Conservation (phyloP, 257 asterid genomes). For the Nicotiana undulata region DNA sequence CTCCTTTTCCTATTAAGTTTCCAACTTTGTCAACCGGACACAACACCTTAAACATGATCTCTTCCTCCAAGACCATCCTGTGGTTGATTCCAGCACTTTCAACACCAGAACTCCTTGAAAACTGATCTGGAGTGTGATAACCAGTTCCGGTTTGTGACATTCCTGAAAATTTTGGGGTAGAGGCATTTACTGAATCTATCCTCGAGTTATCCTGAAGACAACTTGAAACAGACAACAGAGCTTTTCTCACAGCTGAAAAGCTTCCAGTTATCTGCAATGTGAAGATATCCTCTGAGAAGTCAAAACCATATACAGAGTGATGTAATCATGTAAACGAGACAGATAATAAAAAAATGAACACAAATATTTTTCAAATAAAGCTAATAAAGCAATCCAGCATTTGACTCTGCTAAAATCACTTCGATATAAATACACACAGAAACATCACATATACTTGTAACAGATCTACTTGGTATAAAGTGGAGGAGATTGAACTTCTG, state of each 20-base stretch:
- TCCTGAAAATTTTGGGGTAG: constrained; percentile 12
- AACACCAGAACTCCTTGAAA: constrained; percentile 10
- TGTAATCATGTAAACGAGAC: not conserved
- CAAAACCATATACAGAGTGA: not conserved
- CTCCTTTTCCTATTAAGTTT: constrained; percentile 20
- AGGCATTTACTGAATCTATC: constrained; percentile 4
- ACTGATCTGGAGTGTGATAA: constrained; percentile 9
- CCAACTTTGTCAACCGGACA: constrained; percentile 22
- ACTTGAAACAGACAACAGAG: constrained; percentile 16
- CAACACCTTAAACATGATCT: constrained; percentile 16
- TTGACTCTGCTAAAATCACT: not conserved
- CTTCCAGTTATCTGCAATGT: constrained; percentile 14
- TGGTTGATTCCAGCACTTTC: constrained; percentile 11
- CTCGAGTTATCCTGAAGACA: constrained; percentile 13
- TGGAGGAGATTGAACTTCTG: not conserved
- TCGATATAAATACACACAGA: not conserved
- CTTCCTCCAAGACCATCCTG: constrained; percentile 17
- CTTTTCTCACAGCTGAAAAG: constrained; percentile 12
- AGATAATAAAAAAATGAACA: not conserved
- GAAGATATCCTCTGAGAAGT: not conserved
- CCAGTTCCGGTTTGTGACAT: constrained; percentile 11
- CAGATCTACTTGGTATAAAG: not conserved
- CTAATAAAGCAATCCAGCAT: not conserved
- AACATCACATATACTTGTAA: not conserved
- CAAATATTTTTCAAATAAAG: not conserved